phyloP scores from a whole-genome alignment of 257 asterid species.

The Scutellaria baicalensis region DNA sequence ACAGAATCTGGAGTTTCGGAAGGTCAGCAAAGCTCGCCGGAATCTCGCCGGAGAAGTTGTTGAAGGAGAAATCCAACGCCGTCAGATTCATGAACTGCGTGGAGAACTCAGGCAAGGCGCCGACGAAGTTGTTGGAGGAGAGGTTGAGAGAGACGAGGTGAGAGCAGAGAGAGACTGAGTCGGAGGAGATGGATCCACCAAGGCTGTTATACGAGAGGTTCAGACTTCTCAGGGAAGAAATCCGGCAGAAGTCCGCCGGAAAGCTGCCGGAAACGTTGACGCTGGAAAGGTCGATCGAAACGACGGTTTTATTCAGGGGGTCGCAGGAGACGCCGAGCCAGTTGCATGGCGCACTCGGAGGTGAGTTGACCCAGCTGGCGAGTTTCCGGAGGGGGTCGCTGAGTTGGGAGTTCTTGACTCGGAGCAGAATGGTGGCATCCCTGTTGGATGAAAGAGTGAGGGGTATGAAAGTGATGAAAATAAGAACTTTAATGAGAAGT shows the following conservation, averaged over 20 bases:
- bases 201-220: constrained; percentile 36
- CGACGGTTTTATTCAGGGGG: constrained; percentile 24
- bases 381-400: constrained; percentile 34
- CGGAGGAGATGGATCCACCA: constrained; percentile 27
- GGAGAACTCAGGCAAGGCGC: constrained; percentile 44
- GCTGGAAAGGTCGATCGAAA: constrained; percentile 36
- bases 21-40: constrained; percentile 49
- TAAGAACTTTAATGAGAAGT: constrained; percentile 2
- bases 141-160: constrained; percentile 38
- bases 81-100: constrained; percentile 41
- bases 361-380: constrained; percentile 39
- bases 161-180: constrained; percentile 44
- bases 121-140: constrained; percentile 48
- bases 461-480: constrained; percentile 14
- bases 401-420: constrained; percentile 44
- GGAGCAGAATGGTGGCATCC: constrained; percentile 52
- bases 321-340: constrained; percentile 61
- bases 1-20: constrained; percentile 38
- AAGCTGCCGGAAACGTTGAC: constrained; percentile 42
- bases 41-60: constrained; percentile 65
- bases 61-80: constrained; percentile 37
- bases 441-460: constrained; percentile 27
- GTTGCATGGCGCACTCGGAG: constrained; percentile 48
- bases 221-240: constrained; percentile 35
- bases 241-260: constrained; percentile 65